Evolutionary conservation across 805 yeast species (phyloP), one percentile per base, ranked within the genome.

Genomic region (Lipomyces starkeyi): DNA sequence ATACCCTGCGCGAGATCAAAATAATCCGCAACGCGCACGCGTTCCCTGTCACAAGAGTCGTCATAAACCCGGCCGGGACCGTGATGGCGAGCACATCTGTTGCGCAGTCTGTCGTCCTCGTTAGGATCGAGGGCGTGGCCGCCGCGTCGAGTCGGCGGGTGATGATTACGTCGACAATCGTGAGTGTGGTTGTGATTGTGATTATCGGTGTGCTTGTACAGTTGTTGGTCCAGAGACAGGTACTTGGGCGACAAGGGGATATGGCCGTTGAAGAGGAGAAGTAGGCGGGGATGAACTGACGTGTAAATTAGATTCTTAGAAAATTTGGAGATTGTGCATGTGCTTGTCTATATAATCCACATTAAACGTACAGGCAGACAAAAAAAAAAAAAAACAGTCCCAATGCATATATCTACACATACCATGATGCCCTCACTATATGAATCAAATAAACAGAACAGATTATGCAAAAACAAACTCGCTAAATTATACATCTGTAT

Each of bases 61-160:
- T 86, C 2, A 88, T 91, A 68, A 88, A 92, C 3, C 88, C 90
- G 14, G 83, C 86, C 75, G 92, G 93, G 7, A 79, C 84, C 61
- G 83, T 83, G 64, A 78, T 91, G 60, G 94, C 91, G 2, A 85
- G 91, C 27, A 88, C 87, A 0, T 88, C 94, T 43, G 96, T 93
- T 1, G 91, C 95, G 2, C 88, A 89, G 69, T 83, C 91, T 0
- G 84, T 92, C 35, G 86, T 84, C 72, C 86, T 91, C 8, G 79
- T 88, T 66, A 82, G 81, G 65, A 77, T 91, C 2, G 79, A 78
- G 20, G 58, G 29, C 66, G 47, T 20, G 32, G 66, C 40, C 37
- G 63, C 54, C 11, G 61, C 47, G 34, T 61, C 65, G 37, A 53
- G 62, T 6, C 40, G 53, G 27, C 56, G 43, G 20, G 49, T 27